phyloP scores from a whole-genome alignment of 306 rosid genomes.

The Vachellia pachyceras region DNA sequence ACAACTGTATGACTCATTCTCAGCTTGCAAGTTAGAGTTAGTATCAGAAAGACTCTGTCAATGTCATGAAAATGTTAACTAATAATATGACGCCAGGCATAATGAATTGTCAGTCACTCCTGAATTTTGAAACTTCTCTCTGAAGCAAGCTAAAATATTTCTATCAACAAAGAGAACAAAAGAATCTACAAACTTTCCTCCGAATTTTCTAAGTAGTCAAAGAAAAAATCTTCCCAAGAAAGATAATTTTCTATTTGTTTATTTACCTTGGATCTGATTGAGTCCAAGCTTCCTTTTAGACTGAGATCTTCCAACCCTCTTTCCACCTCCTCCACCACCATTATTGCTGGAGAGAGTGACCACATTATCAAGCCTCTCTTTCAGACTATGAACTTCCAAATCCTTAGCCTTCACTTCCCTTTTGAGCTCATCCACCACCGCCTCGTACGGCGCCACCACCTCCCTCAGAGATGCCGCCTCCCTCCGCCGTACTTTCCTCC shows the following conservation, averaged over 20 bases:
- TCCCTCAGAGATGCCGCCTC: too few species aligned
- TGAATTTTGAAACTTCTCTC: slow-evolving; percentile 24
- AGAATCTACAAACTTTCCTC: slow-evolving; percentile 23
- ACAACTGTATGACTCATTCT: background rate
- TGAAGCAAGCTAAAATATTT: slow-evolving; percentile 21
- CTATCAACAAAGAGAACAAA: background rate
- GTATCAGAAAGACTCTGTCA: background rate
- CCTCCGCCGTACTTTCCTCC: too few species aligned
- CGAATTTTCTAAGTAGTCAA: slow-evolving; percentile 25
- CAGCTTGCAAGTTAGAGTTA: background rate
- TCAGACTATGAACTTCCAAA: too few species aligned
- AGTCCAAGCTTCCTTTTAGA: too few species aligned
- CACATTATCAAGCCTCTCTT: too few species aligned
- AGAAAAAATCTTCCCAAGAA: slow-evolving; percentile 11
- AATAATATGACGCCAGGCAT: background rate
- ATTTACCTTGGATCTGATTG: slow-evolving; percentile 76
- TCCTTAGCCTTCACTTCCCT: too few species aligned
- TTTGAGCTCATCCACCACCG: too few species aligned
- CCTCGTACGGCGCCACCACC: too few species aligned
- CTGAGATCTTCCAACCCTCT: too few species aligned
- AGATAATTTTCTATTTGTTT: background rate
- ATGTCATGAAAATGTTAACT: background rate
- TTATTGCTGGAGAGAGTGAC: too few species aligned
- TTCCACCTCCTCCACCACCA: too few species aligned
- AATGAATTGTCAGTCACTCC: background rate